These are phyloP conservation scores for Alternaria postmessia DNA, from an alignment of 2,329 filamentous ascomycete species.

Conservation along the genomic window DNA sequence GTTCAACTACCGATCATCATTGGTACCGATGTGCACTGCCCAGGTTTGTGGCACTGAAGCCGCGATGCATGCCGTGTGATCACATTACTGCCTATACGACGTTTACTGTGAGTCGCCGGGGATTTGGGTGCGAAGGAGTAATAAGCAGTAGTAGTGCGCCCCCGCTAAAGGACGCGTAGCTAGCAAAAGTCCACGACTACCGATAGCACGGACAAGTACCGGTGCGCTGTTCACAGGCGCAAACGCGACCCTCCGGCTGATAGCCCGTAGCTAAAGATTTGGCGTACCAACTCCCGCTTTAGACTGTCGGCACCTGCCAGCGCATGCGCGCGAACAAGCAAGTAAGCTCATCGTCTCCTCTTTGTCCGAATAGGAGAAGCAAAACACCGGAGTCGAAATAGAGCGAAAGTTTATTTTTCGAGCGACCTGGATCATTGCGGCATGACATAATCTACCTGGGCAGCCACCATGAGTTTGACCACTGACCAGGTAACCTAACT, in stretches of 20 bases:
- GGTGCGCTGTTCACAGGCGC: not conserved
- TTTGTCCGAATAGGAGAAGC: not conserved
- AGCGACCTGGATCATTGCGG: not conserved
- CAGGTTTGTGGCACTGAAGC: conserved; percentile 1
- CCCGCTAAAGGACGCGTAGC: not conserved
- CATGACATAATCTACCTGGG: not conserved
- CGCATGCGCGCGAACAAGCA: not conserved
- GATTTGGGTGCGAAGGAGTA: not conserved
- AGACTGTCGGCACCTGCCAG: conserved; percentile 3
- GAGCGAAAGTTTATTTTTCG: not conserved
- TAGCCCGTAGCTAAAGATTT: not conserved
- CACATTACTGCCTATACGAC: not conserved
- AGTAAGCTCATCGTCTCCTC: not conserved
- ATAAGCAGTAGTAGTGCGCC: not conserved
- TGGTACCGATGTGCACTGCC: conserved; percentile 1
- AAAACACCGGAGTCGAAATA: not conserved
- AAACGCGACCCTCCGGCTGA: not conserved
- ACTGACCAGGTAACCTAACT: not conserved
- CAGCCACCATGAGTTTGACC: not conserved
- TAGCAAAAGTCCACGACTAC: conserved; percentile 1
- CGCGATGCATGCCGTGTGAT: not conserved
- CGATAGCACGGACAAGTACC: conserved; percentile 1
- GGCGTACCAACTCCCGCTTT: conserved; percentile 3
- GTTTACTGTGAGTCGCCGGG: not conserved
- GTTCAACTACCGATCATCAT: not conserved